These are phyloP conservation scores for Solanum ossicruentum DNA, from an alignment of 257 asterid genomes.

Conservation along the genomic window DNA sequence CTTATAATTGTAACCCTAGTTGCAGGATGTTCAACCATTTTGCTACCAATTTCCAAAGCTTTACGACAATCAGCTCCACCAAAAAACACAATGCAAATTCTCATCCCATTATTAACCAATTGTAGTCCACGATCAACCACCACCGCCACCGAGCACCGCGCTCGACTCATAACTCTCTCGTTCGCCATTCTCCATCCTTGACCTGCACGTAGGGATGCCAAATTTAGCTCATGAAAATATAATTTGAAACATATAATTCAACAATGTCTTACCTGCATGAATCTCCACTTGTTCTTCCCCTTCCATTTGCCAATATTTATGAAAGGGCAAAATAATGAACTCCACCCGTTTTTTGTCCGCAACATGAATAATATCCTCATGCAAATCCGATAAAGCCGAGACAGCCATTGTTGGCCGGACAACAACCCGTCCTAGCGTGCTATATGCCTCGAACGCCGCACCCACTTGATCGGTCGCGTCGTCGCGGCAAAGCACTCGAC, in stretches of 20 bases:
- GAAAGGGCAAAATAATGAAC: slow-evolving; percentile 13
- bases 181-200: slow-evolving; percentile 25
- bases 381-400: slow-evolving; percentile 16
- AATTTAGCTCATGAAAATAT: background rate
- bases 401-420: slow-evolving; percentile 15
- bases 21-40: slow-evolving; percentile 44
- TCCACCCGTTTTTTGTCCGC: slow-evolving; percentile 17
- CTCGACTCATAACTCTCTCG: slow-evolving; percentile 14
- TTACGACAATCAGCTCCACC: slow-evolving; percentile 49
- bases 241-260: rapidly evolving
- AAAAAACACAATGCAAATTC: slow-evolving; percentile 27
- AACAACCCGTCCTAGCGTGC: slow-evolving; percentile 4
- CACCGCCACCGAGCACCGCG: slow-evolving; percentile 19
- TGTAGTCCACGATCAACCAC: slow-evolving; percentile 23
- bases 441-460: slow-evolving; percentile 2
- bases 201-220: background rate
- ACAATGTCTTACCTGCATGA: background rate
- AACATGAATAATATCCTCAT: slow-evolving; percentile 24
- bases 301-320: slow-evolving; percentile 19
- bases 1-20: slow-evolving; percentile 26
- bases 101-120: background rate
- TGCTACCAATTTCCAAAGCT: slow-evolving; percentile 30
- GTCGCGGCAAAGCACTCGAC: background rate
- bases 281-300: slow-evolving; percentile 5
- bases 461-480: slow-evolving; percentile 9